Evolutionary conservation across 441 rosid species (phyloP), one percentile per base, ranked within the genome.

Genomic region (Arabidopsis hybrid): DNA sequence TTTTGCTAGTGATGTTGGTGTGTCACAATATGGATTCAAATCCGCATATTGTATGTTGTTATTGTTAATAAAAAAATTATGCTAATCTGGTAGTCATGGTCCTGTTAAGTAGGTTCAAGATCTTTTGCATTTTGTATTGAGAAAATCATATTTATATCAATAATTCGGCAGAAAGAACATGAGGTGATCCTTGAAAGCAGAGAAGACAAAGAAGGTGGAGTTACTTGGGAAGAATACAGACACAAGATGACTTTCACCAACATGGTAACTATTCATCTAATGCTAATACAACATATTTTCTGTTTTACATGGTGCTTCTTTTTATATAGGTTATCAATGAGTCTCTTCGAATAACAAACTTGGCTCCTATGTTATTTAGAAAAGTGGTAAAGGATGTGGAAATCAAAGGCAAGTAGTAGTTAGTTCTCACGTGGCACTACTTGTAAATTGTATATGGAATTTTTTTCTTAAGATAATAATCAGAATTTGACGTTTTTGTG

Each of bases 211-310:
- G 56, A 21, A 51, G 13, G 7, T 51, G 32, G 34, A 4, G 7
- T 51, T 51, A 51, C 5, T 5, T 51, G 56, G 56, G 56, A 18
- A 51, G 56, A 51, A 51, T 51, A 51, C 56, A 51, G n/a, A 51
- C 56, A 51, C 56, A 51, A 51, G 10, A 51, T 51, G 56, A 51
- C 56, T 51, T 47, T 47, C 52, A 47, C 52, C 52, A 47, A 47
- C 26, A 47, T 49, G 53, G 53, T 49, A 49, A 17, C 12, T 49
- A 17, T 5, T 12, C 8, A 1, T 42, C 6, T 12, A 12, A 8
- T 11, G 42, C 11, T 42, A 42, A 42, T 12, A 39, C 47, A 42
- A 4, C 6, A 9, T 21, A 21, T 21, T 21, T 21, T 21, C 26
- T 21, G 26, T 21, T 21, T 21, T 21, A 21, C 26, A 21, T 21